Conservation (phyloP, 768 basidiomycete species). For the Boletus sensibilis region DNA sequence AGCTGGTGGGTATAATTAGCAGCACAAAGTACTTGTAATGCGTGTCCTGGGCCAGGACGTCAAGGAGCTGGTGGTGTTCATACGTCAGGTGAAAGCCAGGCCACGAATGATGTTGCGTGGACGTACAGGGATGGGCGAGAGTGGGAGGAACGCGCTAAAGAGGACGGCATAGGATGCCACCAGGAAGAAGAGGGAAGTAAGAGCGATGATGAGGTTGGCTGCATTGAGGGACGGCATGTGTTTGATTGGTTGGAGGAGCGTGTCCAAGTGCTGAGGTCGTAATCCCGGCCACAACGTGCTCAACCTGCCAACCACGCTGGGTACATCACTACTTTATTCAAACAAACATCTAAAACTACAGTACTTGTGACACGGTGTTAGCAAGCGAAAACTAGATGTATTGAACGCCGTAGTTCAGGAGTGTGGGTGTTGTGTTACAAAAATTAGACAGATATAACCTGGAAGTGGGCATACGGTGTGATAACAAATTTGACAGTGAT, state of each 20-base stretch:
- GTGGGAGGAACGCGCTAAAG: conserved; percentile 62
- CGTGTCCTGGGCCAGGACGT: conserved; percentile 62
- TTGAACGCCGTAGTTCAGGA: conserved; percentile 14
- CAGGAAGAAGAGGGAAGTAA: conserved; percentile 52
- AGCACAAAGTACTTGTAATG: conserved; percentile 91
- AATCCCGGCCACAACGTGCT: conserved; percentile 29
- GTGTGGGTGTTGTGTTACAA: conserved; percentile 28
- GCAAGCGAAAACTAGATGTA: conserved; percentile 15
- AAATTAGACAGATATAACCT: conserved; percentile 30
- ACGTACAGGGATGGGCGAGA: conserved; percentile 51
- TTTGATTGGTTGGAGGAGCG: conserved; percentile 13
- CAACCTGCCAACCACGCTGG: background rate
- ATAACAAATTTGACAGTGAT: conserved; percentile 13
- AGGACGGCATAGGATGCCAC: conserved; percentile 62
- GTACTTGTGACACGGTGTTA: conserved; percentile 16
- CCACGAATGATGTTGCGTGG: background rate
- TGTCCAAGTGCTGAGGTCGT: conserved; percentile 22
- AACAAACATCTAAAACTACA: conserved; percentile 32
- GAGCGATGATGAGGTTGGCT: conserved; percentile 49
- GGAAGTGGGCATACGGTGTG: conserved; percentile 25
- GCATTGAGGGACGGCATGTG: conserved; percentile 32
- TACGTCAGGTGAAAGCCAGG: conserved; percentile 20
- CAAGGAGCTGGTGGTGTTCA: conserved; percentile 50
- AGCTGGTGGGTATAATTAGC: conserved; percentile 74
- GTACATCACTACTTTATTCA: conserved; percentile 17